phyloP scores from a whole-genome alignment of 176 grass and related monocot species.

The Carex littledalei region DNA sequence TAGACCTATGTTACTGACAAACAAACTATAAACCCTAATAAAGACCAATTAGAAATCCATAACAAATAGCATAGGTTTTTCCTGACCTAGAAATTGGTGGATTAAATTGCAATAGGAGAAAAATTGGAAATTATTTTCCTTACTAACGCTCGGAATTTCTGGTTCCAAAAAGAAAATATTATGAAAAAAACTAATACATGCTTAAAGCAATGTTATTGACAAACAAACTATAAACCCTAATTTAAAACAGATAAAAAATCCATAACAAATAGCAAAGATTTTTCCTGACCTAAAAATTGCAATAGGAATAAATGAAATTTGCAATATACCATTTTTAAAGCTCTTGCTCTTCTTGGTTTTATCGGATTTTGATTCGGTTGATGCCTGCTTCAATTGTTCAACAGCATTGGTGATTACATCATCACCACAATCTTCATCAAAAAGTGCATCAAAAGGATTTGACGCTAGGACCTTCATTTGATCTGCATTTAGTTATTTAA shows the following conservation, averaged over 20 bases:
- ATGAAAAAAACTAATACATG: neutral
- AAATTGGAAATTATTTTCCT: neutral
- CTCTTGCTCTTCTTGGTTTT: neutral
- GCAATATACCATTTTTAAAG: neutral
- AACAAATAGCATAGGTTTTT: neutral
- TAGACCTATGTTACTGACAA: neutral
- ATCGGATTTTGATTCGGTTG: neutral
- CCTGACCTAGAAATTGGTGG: neutral
- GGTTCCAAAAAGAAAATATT: too few species aligned
- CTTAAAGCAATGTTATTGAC: neutral
- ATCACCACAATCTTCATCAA: slow-evolving; percentile 12
- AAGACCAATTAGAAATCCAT: neutral
- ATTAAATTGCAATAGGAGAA: neutral
- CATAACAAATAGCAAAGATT: neutral
- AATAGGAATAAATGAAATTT: neutral
- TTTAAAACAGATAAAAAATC: neutral
- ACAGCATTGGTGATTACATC: neutral
- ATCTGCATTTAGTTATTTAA: neutral
- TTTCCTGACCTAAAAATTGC: neutral
- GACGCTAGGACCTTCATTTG: neutral
- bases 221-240: neutral
- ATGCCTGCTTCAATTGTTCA: neutral
- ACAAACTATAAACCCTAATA: neutral
- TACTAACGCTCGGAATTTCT: too few species aligned
- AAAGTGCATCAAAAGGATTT: slow-evolving; percentile 14